phyloP scores from a whole-genome alignment of 1,139 yeast genomes.

The Debaryomycetaceae sp. region DNA sequence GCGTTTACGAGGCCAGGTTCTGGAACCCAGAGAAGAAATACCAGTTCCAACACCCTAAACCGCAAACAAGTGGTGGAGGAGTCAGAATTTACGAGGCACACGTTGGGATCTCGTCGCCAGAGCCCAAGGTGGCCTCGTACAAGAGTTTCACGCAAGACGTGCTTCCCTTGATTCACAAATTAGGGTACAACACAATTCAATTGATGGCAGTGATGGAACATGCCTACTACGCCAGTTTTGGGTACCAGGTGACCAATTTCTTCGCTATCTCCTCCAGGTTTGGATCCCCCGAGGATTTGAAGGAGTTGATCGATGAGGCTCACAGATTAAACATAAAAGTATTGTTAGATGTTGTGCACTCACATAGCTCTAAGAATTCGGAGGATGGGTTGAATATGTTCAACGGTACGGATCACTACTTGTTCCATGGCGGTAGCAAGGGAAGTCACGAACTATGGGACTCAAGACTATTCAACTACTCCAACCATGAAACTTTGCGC shows the following conservation, averaged over 20 bases:
- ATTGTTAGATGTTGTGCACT: conserved; percentile 87
- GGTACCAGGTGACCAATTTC: conserved; percentile 91
- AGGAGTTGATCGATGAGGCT: conserved; percentile 86
- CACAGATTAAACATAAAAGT: conserved; percentile 87
- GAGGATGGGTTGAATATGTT: conserved; percentile 90
- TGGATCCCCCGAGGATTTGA: conserved; percentile 93
- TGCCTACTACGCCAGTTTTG: conserved; percentile 96
- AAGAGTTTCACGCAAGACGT: conserved; percentile 77
- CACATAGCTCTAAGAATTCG: conserved; percentile 93
- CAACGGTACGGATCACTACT: conserved; percentile 94
- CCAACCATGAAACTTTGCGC: conserved; percentile 84
- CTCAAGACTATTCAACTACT: conserved; percentile 86
- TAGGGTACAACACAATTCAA: conserved; percentile 92
- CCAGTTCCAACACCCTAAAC: conserved; percentile 61
- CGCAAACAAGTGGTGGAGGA: conserved; percentile 38
- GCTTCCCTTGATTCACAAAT: conserved; percentile 76
- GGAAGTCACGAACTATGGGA: conserved; percentile 95
- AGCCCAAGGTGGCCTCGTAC: conserved; percentile 79
- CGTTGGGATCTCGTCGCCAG: conserved; percentile 91
- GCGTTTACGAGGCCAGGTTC: conserved; percentile 76
- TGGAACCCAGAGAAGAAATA: conserved; percentile 66
- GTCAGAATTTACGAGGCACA: conserved; percentile 93
- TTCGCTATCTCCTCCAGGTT: conserved; percentile 86
- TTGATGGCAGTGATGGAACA: conserved; percentile 99
- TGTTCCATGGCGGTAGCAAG: conserved; percentile 82